phyloP scores from a whole-genome alignment of 2,329 filamentous ascomycete genomes.

The Phialocephala subalpina region DNA sequence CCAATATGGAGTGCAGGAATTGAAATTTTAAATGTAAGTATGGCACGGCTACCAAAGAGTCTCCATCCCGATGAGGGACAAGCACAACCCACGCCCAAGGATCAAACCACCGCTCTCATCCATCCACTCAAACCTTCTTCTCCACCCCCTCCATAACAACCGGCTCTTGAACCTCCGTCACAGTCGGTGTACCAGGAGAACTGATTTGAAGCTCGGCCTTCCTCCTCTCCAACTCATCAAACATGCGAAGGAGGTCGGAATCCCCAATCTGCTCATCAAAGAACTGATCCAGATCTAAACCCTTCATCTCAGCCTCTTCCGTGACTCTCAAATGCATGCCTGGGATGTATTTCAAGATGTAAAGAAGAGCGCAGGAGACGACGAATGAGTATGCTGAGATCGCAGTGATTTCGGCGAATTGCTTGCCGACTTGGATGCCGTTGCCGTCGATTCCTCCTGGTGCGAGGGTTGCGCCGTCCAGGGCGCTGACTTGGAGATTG shows the following conservation, averaged over 20 bases:
- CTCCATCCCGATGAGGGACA: no score
- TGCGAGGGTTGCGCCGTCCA: slow-evolving; percentile 57
- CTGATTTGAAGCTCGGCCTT: slow-evolving; percentile 30
- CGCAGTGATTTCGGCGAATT: slow-evolving; percentile 63
- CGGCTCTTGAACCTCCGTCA: slow-evolving; percentile 21
- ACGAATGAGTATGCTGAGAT: slow-evolving; percentile 63
- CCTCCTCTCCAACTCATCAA: slow-evolving; percentile 37
- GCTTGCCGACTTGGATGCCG: slow-evolving; percentile 62
- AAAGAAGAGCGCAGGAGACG: slow-evolving; percentile 59
- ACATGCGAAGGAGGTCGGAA: slow-evolving; percentile 45
- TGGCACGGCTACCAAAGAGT: no score
- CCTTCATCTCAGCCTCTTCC: slow-evolving; percentile 62
- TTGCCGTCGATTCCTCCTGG: slow-evolving; percentile 57
- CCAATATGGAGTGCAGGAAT: no score
- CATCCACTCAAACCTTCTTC: slow-evolving; percentile 25
- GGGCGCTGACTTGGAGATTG: slow-evolving; percentile 51
- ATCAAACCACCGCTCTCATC: background rate
- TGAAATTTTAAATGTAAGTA: no score
- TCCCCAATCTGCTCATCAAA: slow-evolving; percentile 52
- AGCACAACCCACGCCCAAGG: no score
- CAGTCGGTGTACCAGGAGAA: slow-evolving; percentile 30
- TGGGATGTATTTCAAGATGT: slow-evolving; percentile 64
- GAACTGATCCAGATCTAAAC: slow-evolving; percentile 60
- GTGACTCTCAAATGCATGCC: slow-evolving; percentile 61
- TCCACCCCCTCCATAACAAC: slow-evolving; percentile 18